These are phyloP conservation scores for Eragrostis tef DNA, from an alignment of 202 grass and related monocot species.

Conservation along the genomic window DNA sequence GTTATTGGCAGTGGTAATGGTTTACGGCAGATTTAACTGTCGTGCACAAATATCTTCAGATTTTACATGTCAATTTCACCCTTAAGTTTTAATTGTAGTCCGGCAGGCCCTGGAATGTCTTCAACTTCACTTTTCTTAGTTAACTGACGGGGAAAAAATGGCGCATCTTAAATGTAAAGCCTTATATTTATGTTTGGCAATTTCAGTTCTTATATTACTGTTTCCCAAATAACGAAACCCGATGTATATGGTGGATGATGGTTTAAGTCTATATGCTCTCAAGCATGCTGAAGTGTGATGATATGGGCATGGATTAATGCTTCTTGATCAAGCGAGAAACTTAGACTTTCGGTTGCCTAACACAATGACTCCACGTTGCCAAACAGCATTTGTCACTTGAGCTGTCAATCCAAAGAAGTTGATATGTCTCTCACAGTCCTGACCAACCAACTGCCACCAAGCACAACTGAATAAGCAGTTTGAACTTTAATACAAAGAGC, in stretches of 20 bases:
- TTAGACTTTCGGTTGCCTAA: constrained; percentile 41
- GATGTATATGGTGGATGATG: constrained; percentile 1
- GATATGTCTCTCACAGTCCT: constrained; percentile 25
- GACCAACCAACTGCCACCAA: constrained; percentile 7
- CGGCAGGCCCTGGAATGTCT: neutral
- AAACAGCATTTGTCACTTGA: constrained; percentile 34
- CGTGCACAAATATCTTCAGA: neutral
- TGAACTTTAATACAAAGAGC: neutral
- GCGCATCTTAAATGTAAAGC: neutral
- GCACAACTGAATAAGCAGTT: constrained; percentile 28
- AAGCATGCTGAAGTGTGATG: constrained; percentile 26
- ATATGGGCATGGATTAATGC: constrained; percentile 26
- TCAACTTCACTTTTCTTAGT: neutral
- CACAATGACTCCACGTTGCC: constrained; percentile 29
- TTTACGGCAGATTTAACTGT: neutral
- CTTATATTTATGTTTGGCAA: neutral
- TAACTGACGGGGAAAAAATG: neutral
- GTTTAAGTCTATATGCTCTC: neutral
- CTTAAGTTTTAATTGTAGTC: neutral
- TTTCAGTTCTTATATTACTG: neutral
- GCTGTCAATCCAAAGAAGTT: constrained; percentile 46
- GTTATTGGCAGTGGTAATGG: neutral
- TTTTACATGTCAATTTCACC: neutral
- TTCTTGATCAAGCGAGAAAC: constrained; percentile 41
- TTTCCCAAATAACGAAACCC: neutral